These are phyloP conservation scores for Stygiomarasmius scandens DNA, from an alignment of 1,284 basidiomycete genomes.

Conservation along the genomic window DNA sequence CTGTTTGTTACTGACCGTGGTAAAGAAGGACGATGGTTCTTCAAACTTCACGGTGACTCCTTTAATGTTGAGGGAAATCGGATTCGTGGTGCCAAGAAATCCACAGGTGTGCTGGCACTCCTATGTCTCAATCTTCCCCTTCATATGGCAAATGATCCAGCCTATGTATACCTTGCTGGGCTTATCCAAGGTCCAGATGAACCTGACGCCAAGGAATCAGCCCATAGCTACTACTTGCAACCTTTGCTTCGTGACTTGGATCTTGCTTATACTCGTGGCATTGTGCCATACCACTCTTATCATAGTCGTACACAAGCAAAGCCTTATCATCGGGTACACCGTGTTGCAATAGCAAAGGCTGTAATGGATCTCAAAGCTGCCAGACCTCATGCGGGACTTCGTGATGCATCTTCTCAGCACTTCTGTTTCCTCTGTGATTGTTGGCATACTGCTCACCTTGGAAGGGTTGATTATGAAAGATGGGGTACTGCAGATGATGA, in stretches of 20 bases:
- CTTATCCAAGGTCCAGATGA: too few relatives aligned
- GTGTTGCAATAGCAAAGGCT: background rate
- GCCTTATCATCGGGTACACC: background rate
- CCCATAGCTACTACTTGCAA: too few relatives aligned
- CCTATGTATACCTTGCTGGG: too few relatives aligned
- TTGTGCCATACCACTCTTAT: background rate
- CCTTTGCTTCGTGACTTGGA: slow-evolving; percentile 8
- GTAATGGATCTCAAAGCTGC: slow-evolving; percentile 7
- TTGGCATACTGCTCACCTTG: slow-evolving; percentile 1
- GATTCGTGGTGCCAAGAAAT: too few relatives aligned
- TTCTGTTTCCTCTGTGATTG: slow-evolving; percentile 3
- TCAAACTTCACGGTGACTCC: too few relatives aligned
- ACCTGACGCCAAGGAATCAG: too few relatives aligned
- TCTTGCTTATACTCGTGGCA: slow-evolving; percentile 4
- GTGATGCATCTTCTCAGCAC: background rate
- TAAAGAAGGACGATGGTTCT: too few relatives aligned
- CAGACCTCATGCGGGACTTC: background rate
- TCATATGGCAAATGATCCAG: too few relatives aligned
- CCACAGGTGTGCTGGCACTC: too few relatives aligned
- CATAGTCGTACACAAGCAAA: background rate
- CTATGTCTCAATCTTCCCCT: too few relatives aligned
- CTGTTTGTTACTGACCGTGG: too few relatives aligned
- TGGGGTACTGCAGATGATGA: slow-evolving; percentile 1
- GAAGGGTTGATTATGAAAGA: background rate
- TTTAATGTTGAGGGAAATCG: too few relatives aligned